Evolutionary conservation across 805 yeast genomes (phyloP), one percentile per base, ranked within the genome.

Genomic region (Diddensiella caesifluorescens): DNA sequence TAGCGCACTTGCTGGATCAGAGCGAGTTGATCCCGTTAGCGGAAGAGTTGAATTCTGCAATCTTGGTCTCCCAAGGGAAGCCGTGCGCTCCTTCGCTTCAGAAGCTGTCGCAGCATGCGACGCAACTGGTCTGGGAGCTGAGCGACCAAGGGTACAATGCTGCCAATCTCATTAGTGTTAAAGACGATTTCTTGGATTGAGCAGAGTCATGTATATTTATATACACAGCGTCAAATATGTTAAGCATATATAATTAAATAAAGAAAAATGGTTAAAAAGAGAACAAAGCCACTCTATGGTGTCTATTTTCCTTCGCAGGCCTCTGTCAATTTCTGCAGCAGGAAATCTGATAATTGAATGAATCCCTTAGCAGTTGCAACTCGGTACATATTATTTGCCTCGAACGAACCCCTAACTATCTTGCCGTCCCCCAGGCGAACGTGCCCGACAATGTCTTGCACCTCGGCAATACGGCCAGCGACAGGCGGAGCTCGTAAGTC

Each of bases 381-480:
- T 13, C 83, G 64, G 58, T 84, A 84, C 69, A 79, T 64, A 13
- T 60, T 53, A 55, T 85, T 84, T 4, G 60, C 53, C 56, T 83
- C 77, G 51, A 77, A 85, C 15, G 77, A 65, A 1, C 63, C 71
- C 1, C 68, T 67, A 1, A 76, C 63, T 45, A 85, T 80, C 55
- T 36, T 36, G 13, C 13, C 16, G 4, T 38, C 22, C 48, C 73
- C 73, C 2, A 84, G 82, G 48, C 71, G 70, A 6, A 83, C 79
- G 53, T 79, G 81, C 1, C 94, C 95, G 39, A 77, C 67, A 1
- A 78, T 76, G 51, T 81, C 83, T 47, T 81, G 85, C 5, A 81
- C 73, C 16, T 79, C 83, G 1, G 90, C 86, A 10, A 71, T 73
- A 49, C 92, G 68, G 25, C 80, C 81, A 46, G 73, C 75, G 18